Conservation (phyloP, 768 basidiomycete genomes). For the Russula earlei region DNA sequence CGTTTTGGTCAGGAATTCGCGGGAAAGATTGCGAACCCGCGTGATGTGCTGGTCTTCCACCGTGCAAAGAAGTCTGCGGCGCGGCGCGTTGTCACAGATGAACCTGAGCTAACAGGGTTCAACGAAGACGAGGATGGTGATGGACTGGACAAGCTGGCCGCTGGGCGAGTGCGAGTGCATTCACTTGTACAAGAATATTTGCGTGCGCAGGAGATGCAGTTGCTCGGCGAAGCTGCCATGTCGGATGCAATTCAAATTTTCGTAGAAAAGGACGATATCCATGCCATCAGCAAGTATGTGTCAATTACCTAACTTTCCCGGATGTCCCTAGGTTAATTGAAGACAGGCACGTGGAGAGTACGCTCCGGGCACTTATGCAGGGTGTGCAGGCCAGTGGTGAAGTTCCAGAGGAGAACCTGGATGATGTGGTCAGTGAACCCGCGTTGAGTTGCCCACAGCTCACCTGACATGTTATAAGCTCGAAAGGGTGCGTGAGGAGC, state of each 20-base stretch:
- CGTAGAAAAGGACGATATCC: slow-evolving; percentile 95
- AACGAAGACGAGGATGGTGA: slow-evolving; percentile 36
- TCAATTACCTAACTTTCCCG: not conserved
- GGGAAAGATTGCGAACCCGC: slow-evolving; percentile 85
- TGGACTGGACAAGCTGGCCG: slow-evolving; percentile 24
- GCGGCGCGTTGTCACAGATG: slow-evolving; percentile 57
- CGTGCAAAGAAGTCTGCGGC: slow-evolving; percentile 58
- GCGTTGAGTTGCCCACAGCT: not conserved
- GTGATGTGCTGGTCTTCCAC: slow-evolving; percentile 87
- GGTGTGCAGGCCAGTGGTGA: slow-evolving; percentile 58
- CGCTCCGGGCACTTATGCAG: slow-evolving; percentile 54
- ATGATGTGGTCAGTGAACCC: slow-evolving; percentile 49
- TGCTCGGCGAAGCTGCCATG: slow-evolving; percentile 85
- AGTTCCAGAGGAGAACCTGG: slow-evolving; percentile 63
- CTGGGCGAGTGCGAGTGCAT: slow-evolving; percentile 75
- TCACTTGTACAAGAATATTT: slow-evolving; percentile 89
- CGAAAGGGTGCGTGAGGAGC: slow-evolving; percentile 57
- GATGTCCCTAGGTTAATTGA: not conserved
- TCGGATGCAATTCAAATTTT: slow-evolving; percentile 90
- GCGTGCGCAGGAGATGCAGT: slow-evolving; percentile 83
- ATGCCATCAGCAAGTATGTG: slow-evolving; percentile 80
- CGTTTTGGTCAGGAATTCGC: slow-evolving; percentile 95
- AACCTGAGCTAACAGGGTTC: slow-evolving; percentile 51
- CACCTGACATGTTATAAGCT: slow-evolving; percentile 36
- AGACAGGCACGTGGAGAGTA: slow-evolving; percentile 52